These are phyloP conservation scores for Claviceps pazoutovae DNA, from an alignment of 2,329 filamentous ascomycete genomes.

Conservation along the genomic window DNA sequence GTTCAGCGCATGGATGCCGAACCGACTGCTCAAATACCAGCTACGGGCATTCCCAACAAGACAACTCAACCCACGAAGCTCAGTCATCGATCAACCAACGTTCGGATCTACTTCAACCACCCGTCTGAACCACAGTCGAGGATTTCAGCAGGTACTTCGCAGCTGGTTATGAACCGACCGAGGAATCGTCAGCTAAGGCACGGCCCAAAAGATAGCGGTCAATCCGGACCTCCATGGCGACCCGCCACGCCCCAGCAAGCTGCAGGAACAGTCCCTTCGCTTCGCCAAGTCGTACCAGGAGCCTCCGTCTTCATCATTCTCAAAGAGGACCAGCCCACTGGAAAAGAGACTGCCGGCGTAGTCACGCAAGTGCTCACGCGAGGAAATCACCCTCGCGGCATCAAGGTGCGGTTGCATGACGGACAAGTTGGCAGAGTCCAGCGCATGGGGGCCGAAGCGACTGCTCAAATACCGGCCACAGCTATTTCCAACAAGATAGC, in stretches of 20 bases:
- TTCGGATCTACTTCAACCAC: constrained; percentile 22
- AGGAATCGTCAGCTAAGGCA: constrained; percentile 19
- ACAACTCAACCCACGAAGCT: constrained; percentile 11
- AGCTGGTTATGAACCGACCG: constrained; percentile 24
- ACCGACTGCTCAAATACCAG: background rate
- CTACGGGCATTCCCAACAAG: constrained; percentile 1
- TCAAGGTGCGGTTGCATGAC: constrained; percentile 62
- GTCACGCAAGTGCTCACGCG: constrained; percentile 56
- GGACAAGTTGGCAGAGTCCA: constrained; percentile 65
- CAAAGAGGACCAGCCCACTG: constrained; percentile 64
- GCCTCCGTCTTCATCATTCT: constrained; percentile 57
- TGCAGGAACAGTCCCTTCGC: constrained; percentile 30
- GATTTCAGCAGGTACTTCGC: constrained; percentile 10
- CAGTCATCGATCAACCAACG: constrained; percentile 20
- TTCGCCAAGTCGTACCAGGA: constrained; percentile 41
- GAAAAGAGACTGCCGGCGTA: constrained; percentile 51
- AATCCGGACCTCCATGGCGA: constrained; percentile 4
- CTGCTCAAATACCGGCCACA: constrained; percentile 1
- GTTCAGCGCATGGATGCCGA: constrained; percentile 47
- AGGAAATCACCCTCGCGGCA: constrained; percentile 62
- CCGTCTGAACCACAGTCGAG: constrained; percentile 4
- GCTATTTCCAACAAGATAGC: constrained; percentile 1
- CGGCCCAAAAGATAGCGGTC: background rate
- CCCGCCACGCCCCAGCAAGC: constrained; percentile 21
- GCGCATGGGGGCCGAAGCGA: constrained; percentile 29